These are phyloP conservation scores for Magnaporthiopsis rhizophila DNA, from an alignment of 2,329 filamentous ascomycete genomes.

Conservation along the genomic window DNA sequence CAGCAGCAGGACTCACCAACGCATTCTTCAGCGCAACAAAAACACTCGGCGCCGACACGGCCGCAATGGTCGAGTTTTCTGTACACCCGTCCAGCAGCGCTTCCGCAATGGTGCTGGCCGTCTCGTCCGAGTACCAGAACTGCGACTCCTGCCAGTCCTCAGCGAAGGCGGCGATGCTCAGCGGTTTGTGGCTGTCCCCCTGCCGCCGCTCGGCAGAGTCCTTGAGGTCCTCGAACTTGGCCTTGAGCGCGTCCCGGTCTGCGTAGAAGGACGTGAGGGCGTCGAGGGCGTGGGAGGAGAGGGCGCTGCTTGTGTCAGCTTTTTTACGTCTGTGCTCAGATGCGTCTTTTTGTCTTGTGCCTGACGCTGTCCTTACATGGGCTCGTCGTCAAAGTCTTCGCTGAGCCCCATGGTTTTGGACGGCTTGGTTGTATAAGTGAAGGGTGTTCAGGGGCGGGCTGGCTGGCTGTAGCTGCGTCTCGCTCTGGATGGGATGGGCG, in stretches of 20 bases:
- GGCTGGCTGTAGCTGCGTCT: neutral
- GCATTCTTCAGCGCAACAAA: constrained; percentile 67
- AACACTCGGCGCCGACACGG: constrained; percentile 68
- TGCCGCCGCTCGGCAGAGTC: constrained; percentile 40
- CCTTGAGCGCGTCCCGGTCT: constrained; percentile 59
- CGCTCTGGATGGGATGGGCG: neutral
- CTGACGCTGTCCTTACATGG: constrained; percentile 31
- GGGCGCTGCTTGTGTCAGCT: too few species aligned
- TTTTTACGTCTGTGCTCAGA: too few species aligned
- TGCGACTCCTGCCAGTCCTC: constrained; percentile 81
- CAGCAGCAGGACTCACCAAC: constrained; percentile 9
- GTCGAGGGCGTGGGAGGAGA: constrained; percentile 58
- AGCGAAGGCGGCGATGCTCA: constrained; percentile 61
- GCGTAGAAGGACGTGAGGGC: constrained; percentile 67
- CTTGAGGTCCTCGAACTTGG: constrained; percentile 62
- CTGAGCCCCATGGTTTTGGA: constrained; percentile 14
- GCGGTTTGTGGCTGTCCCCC: constrained; percentile 13
- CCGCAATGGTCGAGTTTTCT: constrained; percentile 50
- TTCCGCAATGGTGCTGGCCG: constrained; percentile 54
- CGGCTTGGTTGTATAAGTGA: neutral
- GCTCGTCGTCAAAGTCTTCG: constrained; percentile 36
- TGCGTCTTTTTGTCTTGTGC: too few species aligned
- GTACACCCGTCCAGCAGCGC: constrained; percentile 57
- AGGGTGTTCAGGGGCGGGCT: neutral
- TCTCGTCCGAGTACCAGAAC: constrained; percentile 76